These are phyloP conservation scores for Agrostemma githago DNA, from an alignment of 148 eudicot species.

Conservation along the genomic window DNA sequence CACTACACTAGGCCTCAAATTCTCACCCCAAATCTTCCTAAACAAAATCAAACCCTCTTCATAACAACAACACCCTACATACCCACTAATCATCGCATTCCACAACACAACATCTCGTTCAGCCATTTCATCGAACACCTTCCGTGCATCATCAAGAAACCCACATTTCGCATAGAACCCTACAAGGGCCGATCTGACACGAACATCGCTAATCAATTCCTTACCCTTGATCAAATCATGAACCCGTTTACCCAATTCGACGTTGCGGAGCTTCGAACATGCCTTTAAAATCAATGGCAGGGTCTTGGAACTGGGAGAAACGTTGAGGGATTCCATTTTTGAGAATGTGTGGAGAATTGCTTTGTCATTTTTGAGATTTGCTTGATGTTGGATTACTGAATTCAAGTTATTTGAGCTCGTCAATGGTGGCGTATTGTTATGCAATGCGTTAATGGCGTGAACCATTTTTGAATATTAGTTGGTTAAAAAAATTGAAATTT, in stretches of 20 bases:
- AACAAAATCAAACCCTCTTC: constrained; percentile 34
- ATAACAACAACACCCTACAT: constrained; percentile 33
- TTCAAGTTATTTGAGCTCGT: constrained; percentile 35
- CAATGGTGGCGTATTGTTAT: neutral
- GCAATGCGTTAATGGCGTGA: neutral
- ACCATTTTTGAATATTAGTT: constrained; percentile 13
- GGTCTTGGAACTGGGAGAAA: constrained; percentile 29
- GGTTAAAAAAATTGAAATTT: constrained; percentile 12
- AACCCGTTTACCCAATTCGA: constrained; percentile 41
- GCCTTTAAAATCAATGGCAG: constrained; percentile 44
- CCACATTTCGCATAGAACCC: constrained; percentile 52
- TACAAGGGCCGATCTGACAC: constrained; percentile 40
- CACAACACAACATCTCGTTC: constrained; percentile 52
- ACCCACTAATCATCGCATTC: constrained; percentile 58
- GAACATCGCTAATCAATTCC: constrained; percentile 29
- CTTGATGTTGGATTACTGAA: constrained; percentile 35
- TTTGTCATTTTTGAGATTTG: constrained; percentile 35
- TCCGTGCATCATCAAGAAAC: constrained; percentile 32
- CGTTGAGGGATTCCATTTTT: constrained; percentile 34
- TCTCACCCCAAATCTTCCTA: constrained; percentile 32
- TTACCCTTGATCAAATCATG: constrained; percentile 20
- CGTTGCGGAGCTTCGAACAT: constrained; percentile 35
- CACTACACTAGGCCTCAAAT: constrained; percentile 40
- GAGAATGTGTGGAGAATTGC: constrained; percentile 35
- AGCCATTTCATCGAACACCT: constrained; percentile 40